Evolutionary conservation across 139 green algal species (phyloP).

Genomic region (Asterochloris erici): DNA sequence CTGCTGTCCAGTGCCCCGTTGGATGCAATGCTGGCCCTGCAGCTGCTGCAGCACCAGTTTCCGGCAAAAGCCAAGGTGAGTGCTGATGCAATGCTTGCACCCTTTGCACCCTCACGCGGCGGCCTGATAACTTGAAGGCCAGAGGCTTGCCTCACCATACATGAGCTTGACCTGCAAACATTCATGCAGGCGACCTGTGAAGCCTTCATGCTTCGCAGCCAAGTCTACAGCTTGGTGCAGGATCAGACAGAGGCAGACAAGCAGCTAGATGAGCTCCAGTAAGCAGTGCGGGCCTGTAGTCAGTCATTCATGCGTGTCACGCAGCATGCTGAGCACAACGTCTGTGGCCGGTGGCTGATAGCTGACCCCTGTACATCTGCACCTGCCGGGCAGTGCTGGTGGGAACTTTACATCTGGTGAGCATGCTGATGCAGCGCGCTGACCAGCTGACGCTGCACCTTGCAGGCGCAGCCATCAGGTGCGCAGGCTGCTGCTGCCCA

Average conservation of each 20-base stretch:
- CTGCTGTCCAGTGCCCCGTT: neutral
- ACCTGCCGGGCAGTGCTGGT: no score
- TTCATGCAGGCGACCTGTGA: neutral
- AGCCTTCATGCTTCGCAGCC: conserved; percentile 19
- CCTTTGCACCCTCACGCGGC: neutral
- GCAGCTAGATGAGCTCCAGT: conserved; percentile 39
- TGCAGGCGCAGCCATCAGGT: conserved; percentile 12
- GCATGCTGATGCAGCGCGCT: no score
- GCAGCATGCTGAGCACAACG: no score
- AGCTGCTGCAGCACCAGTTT: conserved; percentile 6
- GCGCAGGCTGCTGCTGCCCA: conserved; percentile 35
- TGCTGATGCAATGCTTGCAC: neutral
- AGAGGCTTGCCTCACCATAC: no score
- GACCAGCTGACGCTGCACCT: neutral
- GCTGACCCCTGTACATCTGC: no score
- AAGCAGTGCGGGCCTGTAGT: neutral
- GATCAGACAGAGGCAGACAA: conserved; percentile 36
- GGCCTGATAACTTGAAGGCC: no score
- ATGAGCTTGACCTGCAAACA: neutral
- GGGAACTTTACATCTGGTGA: neutral
- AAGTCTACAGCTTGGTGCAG: conserved; percentile 41
- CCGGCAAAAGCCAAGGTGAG: conserved; percentile 9
- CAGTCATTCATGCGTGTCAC: neutral
- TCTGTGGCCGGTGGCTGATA: no score
- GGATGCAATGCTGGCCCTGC: conserved; percentile 1